Conservation (phyloP, 2,329 filamentous ascomycete species). For the Ceratocystis smalleyi region DNA sequence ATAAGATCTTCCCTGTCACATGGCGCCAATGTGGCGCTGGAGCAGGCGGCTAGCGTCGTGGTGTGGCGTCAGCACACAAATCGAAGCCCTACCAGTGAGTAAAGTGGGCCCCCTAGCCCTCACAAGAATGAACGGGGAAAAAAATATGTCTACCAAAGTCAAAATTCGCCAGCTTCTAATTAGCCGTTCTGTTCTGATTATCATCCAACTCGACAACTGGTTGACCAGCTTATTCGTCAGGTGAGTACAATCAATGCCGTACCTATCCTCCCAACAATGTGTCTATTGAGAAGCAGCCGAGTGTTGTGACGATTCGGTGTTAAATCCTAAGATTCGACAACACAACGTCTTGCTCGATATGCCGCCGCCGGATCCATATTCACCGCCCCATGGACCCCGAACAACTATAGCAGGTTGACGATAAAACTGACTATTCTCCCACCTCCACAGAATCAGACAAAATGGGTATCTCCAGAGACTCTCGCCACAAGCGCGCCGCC, state of each 20-base stretch:
- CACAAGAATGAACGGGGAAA: not conserved
- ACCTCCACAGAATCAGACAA: constrained; percentile 51
- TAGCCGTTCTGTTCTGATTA: constrained; percentile 17
- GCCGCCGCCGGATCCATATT: not conserved
- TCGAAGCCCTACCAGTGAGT: constrained; percentile 9
- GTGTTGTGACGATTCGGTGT: not conserved
- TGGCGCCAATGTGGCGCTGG: not conserved
- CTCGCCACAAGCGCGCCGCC: constrained; percentile 98
- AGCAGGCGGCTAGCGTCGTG: too few species aligned
- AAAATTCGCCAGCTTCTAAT: constrained; percentile 7
- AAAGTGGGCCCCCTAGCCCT: constrained; percentile 13
- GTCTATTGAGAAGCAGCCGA: not conserved
- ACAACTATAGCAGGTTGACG: not conserved
- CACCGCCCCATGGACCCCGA: not conserved
- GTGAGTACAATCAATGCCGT: constrained; percentile 25
- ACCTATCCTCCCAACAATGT: not conserved
- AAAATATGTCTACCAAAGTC: constrained; percentile 11
- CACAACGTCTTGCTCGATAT: not conserved
- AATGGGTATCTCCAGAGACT: constrained; percentile 99
- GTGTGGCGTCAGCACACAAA: constrained; percentile 9
- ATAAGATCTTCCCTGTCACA: not conserved
- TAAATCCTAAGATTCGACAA: not conserved
- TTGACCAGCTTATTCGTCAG: constrained; percentile 34
- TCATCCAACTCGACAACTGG: constrained; percentile 33
- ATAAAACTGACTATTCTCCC: constrained; percentile 18